Conservation (phyloP, 768 basidiomycete genomes). For the Boletus edulis region DNA sequence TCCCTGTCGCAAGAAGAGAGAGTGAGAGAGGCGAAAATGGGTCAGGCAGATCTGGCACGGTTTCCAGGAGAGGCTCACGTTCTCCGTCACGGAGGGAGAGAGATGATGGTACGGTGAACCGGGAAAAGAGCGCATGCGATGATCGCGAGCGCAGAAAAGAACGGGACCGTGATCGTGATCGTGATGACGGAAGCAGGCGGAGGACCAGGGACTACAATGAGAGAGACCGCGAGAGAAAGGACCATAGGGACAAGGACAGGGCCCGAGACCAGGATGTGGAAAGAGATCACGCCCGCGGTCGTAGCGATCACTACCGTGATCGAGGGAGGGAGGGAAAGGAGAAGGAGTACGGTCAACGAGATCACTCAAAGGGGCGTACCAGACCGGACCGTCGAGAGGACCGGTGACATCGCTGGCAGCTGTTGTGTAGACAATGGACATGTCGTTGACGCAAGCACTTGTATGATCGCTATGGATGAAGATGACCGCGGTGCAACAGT, state of each 20-base stretch:
- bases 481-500: no score
- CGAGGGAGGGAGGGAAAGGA: slow-evolving; percentile 6
- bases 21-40: slow-evolving; percentile 33
- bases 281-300: slow-evolving; percentile 7
- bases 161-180: slow-evolving; percentile 8
- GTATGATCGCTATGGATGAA: no score
- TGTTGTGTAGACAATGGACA: neutral
- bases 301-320: slow-evolving; percentile 24
- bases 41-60: slow-evolving; percentile 35
- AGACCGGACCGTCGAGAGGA: slow-evolving; percentile 15
- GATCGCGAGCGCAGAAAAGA: slow-evolving; percentile 17
- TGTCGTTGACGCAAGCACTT: no score
- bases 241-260: slow-evolving; percentile 12
- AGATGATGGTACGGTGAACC: slow-evolving; percentile 2
- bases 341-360: slow-evolving; percentile 3
- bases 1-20: slow-evolving; percentile 79
- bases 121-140: slow-evolving; percentile 8
- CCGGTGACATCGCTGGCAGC: neutral
- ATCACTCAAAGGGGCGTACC: slow-evolving; percentile 19
- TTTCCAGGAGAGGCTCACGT: slow-evolving; percentile 50
- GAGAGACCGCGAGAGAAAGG: slow-evolving; percentile 16
- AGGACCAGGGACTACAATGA: slow-evolving; percentile 14
- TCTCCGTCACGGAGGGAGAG: slow-evolving; percentile 39
- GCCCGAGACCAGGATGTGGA: slow-evolving; percentile 31
- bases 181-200: slow-evolving; percentile 9